phyloP scores from a whole-genome alignment of 2,329 filamentous ascomycete genomes.

The Phaeoacremonium minimum region DNA sequence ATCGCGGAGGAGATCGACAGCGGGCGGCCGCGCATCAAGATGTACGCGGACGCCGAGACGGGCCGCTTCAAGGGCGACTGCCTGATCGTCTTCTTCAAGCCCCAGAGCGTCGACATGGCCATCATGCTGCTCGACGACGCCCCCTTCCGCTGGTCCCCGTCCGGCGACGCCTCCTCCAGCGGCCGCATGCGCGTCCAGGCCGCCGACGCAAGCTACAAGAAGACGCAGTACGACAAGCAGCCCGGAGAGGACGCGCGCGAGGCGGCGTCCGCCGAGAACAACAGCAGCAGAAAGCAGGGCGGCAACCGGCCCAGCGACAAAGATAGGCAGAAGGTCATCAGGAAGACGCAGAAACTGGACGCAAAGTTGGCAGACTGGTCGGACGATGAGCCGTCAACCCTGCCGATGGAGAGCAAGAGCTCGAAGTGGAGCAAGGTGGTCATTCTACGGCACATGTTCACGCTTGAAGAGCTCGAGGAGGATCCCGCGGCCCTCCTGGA shows the following conservation, averaged over 20 bases:
- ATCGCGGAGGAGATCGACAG: conserved; percentile 93
- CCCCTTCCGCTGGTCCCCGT: conserved; percentile 64
- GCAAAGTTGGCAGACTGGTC: conserved; percentile 91
- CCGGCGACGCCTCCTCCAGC: conserved; percentile 36
- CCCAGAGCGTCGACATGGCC: conserved; percentile 84
- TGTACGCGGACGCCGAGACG: conserved; percentile 73
- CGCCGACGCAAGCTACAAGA: conserved; percentile 90
- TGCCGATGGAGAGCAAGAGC: conserved; percentile 38
- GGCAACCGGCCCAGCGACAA: conserved; percentile 36
- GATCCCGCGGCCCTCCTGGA: conserved; percentile 80
- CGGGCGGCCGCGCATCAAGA: conserved; percentile 82
- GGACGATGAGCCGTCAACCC: conserved; percentile 68
- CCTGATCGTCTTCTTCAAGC: conserved; percentile 89
- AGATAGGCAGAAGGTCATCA: conserved; percentile 86
- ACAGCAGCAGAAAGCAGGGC: conserved; percentile 35
- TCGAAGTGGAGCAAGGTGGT: conserved; percentile 73
- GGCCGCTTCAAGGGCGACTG: conserved; percentile 93
- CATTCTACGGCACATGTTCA: conserved; percentile 91
- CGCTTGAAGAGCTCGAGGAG: conserved; percentile 75
- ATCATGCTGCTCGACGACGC: conserved; percentile 78
- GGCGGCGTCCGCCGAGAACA: conserved; percentile 11
- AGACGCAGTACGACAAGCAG: conserved; percentile 62
- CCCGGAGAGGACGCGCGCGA: conserved; percentile 4
- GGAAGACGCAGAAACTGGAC: conserved; percentile 85
- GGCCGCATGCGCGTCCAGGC: conserved; percentile 76